phyloP scores from a whole-genome alignment of 805 yeast genomes.

The Wickerhamiella cacticola region DNA sequence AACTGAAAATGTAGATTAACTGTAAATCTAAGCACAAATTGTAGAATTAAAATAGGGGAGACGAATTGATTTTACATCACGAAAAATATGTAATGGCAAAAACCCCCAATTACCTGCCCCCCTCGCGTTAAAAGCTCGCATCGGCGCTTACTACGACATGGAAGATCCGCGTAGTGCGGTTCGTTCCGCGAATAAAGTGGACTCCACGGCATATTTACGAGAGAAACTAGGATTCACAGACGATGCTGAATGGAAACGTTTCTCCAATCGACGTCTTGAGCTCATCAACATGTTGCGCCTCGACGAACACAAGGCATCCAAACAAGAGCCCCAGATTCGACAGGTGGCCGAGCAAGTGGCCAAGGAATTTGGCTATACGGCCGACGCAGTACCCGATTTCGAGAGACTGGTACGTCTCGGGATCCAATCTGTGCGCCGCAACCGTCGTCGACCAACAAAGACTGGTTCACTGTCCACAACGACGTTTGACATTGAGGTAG shows the following conservation, averaged over 20 bases:
- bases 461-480: conserved; percentile 6
- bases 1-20: too few relatives aligned
- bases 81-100: not conserved
- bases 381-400: conserved; percentile 52
- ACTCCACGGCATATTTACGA: conserved; percentile 43
- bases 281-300: conserved; percentile 63
- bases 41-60: not conserved
- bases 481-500: not conserved
- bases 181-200: conserved; percentile 14
- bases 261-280: conserved; percentile 81
- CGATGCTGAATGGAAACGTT: conserved; percentile 75
- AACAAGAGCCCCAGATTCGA: conserved; percentile 73
- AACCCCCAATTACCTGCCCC: not conserved
- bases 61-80: not conserved
- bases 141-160: conserved; percentile 4
- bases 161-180: conserved; percentile 6
- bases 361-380: conserved; percentile 62
- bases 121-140: not conserved
- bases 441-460: conserved; percentile 33
- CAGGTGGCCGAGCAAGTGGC: conserved; percentile 68
- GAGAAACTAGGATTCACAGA: conserved; percentile 61
- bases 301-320: conserved; percentile 69
- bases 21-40: not conserved
- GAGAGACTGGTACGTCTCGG: conserved; percentile 88
- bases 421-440: conserved; percentile 82